phyloP scores from a whole-genome alignment of 2,329 filamentous ascomycete genomes.

The Magnaporthales sp. region DNA sequence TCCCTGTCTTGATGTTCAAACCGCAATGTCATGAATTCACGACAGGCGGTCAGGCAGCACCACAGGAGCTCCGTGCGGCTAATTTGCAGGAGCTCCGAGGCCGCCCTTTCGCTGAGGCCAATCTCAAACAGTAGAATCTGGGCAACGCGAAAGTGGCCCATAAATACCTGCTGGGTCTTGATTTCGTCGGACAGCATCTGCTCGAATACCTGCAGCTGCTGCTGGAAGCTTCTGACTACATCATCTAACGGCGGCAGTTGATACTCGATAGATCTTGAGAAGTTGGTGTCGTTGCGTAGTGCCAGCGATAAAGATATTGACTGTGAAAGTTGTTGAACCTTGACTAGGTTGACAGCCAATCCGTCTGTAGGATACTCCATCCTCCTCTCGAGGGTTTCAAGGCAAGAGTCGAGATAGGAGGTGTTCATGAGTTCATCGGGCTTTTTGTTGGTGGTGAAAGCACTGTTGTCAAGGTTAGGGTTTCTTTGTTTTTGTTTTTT shows the following conservation, averaged over 20 bases:
- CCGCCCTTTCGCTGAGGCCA: slow-evolving; percentile 29
- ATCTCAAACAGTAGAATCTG: slow-evolving; percentile 39
- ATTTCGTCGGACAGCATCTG: slow-evolving; percentile 7
- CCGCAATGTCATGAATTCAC: slow-evolving; percentile 27
- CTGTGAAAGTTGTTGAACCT: slow-evolving; percentile 38
- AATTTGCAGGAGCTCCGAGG: slow-evolving; percentile 21
- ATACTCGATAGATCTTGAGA: not conserved
- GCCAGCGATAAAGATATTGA: slow-evolving; percentile 32
- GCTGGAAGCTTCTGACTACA: slow-evolving; percentile 33
- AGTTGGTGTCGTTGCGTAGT: slow-evolving; percentile 19
- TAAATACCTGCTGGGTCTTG: slow-evolving; percentile 18
- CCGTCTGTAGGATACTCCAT: slow-evolving; percentile 34
- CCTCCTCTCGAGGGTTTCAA: slow-evolving; percentile 29
- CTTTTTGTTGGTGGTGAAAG: slow-evolving; percentile 29
- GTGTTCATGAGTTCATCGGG: slow-evolving; percentile 39
- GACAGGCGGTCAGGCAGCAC: slow-evolving; percentile 31
- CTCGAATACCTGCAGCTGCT: slow-evolving; percentile 27
- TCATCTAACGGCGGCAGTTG: slow-evolving; percentile 26
- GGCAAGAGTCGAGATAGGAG: slow-evolving; percentile 32
- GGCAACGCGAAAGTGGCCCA: slow-evolving; percentile 32
- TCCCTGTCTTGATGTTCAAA: slow-evolving; percentile 9
- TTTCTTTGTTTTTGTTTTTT: not conserved
- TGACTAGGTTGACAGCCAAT: slow-evolving; percentile 35
- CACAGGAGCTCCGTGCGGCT: slow-evolving; percentile 32
- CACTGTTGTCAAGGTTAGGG: slow-evolving; percentile 9